A percentile compares a stretch with the other conserved stretches of the same genome.
These are phyloP conservation scores for Endotrypanum monterogeii DNA, from an alignment of 208 protist species.

Conservation along the genomic window DNA sequence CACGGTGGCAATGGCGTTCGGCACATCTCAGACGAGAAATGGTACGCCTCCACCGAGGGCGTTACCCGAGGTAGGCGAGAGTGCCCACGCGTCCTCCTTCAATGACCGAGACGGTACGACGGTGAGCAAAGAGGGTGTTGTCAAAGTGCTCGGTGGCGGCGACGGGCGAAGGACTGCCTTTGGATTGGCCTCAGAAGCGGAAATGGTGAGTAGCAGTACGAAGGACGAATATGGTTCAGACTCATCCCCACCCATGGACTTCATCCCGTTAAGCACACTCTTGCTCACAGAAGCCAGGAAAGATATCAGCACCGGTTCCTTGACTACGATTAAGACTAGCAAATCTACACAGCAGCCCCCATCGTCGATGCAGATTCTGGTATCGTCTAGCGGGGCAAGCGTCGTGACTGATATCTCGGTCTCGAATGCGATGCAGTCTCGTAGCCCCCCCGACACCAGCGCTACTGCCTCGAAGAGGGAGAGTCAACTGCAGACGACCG, in stretches of 20 bases:
- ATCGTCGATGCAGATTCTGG: background rate
- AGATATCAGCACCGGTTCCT: background rate
- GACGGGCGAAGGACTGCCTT: background rate
- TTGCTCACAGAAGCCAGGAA: background rate
- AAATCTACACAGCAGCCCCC: conserved; percentile 5
- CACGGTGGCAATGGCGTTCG: background rate
- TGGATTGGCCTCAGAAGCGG: background rate
- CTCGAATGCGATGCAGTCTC: background rate
- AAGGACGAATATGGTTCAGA: background rate
- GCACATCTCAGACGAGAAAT: background rate
- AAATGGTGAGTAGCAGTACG: background rate
- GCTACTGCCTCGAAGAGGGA: background rate
- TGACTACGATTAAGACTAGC: background rate
- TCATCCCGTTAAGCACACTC: background rate
- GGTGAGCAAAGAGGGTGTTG: background rate
- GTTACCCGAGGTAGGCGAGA: background rate
- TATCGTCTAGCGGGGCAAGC: background rate
- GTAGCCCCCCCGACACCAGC: background rate
- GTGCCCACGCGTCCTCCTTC: background rate
- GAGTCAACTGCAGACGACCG: background rate
- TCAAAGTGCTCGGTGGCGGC: background rate
- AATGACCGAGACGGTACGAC: background rate
- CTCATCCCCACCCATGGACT: background rate
- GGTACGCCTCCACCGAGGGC: background rate
- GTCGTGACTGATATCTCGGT: background rate